Evolutionary conservation across 2,329 filamentous ascomycete genomes (phyloP).

Genomic region (Fusarium foetens): DNA sequence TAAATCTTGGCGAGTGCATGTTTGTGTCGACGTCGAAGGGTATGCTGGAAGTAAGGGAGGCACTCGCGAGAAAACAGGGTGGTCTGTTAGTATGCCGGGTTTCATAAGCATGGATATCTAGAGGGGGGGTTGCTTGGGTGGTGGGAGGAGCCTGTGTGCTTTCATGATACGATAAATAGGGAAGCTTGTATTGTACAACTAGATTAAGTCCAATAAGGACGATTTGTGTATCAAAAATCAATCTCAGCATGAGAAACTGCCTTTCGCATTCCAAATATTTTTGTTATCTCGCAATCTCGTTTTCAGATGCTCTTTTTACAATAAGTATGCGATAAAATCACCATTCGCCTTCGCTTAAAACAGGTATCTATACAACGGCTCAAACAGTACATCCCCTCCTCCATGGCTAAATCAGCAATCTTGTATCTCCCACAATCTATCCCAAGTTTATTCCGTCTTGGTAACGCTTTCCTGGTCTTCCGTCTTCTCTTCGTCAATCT

Average conservation of each 20-base stretch:
- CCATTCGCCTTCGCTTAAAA: conserved; percentile 48
- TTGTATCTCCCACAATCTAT: conserved; percentile 33
- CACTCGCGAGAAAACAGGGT: conserved; percentile 81
- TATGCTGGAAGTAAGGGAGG: conserved; percentile 84
- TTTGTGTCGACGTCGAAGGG: conserved; percentile 82
- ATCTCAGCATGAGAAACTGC: conserved; percentile 29
- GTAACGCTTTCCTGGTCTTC: conserved; percentile 12
- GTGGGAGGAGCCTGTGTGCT: conserved; percentile 20
- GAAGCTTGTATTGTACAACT: conserved; percentile 45
- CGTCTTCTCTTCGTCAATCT: conserved; percentile 24
- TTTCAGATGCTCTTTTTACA: conserved; percentile 26
- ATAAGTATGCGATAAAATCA: conserved; percentile 41
- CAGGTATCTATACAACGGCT: conserved; percentile 47
- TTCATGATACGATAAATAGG: conserved; percentile 37
- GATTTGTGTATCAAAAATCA: conserved; percentile 40
- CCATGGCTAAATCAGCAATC: conserved; percentile 30
- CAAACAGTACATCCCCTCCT: conserved; percentile 36
- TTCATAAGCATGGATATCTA: conserved; percentile 48
- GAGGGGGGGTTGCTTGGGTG: background rate
- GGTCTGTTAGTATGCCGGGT: conserved; percentile 82
- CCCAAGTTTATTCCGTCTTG: conserved; percentile 24
- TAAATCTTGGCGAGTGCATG: conserved; percentile 84
- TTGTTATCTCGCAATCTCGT: conserved; percentile 13
- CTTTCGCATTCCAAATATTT: conserved; percentile 15
- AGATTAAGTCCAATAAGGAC: conserved; percentile 36